phyloP scores from a whole-genome alignment of 169 alveolate species.

The Toxoplasma gondii region DNA sequence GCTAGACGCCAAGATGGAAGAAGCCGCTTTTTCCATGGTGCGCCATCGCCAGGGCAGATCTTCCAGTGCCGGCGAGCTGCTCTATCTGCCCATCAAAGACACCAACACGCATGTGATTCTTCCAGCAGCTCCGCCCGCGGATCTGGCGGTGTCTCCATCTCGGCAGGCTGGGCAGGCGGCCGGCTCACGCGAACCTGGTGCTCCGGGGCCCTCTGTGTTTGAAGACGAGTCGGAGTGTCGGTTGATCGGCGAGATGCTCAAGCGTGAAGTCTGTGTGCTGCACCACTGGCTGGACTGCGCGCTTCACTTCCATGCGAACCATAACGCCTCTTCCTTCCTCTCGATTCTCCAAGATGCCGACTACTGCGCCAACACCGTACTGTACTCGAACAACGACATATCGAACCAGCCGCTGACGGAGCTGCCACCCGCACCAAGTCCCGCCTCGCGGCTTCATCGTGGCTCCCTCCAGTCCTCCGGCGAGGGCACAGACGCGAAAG shows the following conservation, averaged over 20 bases:
- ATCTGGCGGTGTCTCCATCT: neutral
- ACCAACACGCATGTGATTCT: slow-evolving; percentile 46
- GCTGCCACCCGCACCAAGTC: slow-evolving; percentile 39
- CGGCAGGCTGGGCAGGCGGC: neutral
- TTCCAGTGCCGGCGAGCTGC: neutral
- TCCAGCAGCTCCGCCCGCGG: slow-evolving; percentile 35
- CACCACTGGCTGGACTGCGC: slow-evolving; percentile 50
- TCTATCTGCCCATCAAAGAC: slow-evolving; percentile 44
- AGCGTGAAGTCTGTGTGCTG: slow-evolving; percentile 51
- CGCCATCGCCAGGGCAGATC: neutral
- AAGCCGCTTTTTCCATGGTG: neutral
- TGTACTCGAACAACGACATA: slow-evolving; percentile 39
- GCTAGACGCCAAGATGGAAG: neutral
- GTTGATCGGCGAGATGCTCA: slow-evolving; percentile 56
- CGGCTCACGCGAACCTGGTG: neutral
- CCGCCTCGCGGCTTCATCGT: neutral
- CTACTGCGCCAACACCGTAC: slow-evolving; percentile 46
- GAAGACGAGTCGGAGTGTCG: neutral
- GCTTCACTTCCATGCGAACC: slow-evolving; percentile 10
- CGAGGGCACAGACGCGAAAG: neutral
- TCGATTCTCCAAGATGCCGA: slow-evolving; percentile 23
- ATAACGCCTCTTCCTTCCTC: neutral
- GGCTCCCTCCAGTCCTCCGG: neutral
- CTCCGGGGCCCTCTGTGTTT: neutral
- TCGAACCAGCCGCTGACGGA: slow-evolving; percentile 48